Conservation (phyloP, 2,329 filamentous ascomycete species). For the Fusarium sp. region DNA sequence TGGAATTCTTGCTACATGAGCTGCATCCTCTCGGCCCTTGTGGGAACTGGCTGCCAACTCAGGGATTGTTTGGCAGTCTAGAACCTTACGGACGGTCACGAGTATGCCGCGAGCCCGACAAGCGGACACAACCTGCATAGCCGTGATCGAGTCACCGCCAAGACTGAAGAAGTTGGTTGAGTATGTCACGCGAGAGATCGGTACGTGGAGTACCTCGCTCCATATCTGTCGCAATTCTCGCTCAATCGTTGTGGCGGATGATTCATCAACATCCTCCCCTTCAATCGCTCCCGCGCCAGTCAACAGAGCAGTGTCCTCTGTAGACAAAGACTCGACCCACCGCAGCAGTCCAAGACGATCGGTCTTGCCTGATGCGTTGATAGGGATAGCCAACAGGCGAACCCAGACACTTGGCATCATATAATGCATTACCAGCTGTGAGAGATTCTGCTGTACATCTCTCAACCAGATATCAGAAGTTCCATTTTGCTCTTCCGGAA, state of each 20-base stretch:
- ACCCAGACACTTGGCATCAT: slow-evolving; percentile 9
- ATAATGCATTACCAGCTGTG: slow-evolving; percentile 7
- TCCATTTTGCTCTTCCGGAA: neutral
- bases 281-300: neutral
- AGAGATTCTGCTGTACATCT: slow-evolving; percentile 5
- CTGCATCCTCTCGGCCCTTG: neutral
- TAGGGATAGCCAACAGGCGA: neutral
- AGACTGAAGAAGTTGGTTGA: slow-evolving; percentile 14
- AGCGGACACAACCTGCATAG: slow-evolving; percentile 14
- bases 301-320: neutral
- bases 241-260: neutral
- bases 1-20: neutral
- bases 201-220: slow-evolving; percentile 1
- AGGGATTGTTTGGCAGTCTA: slow-evolving; percentile 2
- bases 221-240: slow-evolving; percentile 8
- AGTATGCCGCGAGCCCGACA: slow-evolving; percentile 3
- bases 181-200: slow-evolving; percentile 9
- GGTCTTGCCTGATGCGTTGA: slow-evolving; percentile 5
- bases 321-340: neutral
- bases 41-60: slow-evolving; percentile 4
- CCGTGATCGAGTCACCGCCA: slow-evolving; percentile 11
- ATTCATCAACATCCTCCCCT: neutral
- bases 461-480: neutral
- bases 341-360: slow-evolving; percentile 3
- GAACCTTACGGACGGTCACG: slow-evolving; percentile 2